Conservation (phyloP, 1,284 basidiomycete species). For the Fomitiporia mediterranea region DNA sequence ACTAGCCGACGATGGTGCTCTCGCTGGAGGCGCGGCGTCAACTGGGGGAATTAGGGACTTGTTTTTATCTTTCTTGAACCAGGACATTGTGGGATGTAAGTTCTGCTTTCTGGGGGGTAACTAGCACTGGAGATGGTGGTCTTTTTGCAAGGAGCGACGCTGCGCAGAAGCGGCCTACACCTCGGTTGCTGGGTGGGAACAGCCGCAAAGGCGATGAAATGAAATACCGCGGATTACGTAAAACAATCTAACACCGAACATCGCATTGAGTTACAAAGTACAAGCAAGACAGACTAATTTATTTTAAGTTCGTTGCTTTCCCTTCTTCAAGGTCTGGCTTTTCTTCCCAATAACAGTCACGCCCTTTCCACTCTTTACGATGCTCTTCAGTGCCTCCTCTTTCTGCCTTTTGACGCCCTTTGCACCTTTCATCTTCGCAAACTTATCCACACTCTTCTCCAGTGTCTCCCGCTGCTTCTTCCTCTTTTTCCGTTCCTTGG, state of each 20-base stretch:
- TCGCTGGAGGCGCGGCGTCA: slow-evolving; percentile 30
- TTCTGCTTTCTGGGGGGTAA: slow-evolving; percentile 14
- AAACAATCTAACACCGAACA: no score
- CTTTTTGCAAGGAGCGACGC: neutral
- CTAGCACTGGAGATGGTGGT: slow-evolving; percentile 6
- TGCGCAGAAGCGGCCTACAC: neutral
- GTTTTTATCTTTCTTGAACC: slow-evolving; percentile 67
- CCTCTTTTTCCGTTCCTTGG: slow-evolving; percentile 72
- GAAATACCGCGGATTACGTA: neutral
- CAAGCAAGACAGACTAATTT: neutral
- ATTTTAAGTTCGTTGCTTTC: neutral
- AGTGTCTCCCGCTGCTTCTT: slow-evolving; percentile 70
- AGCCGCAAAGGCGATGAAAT: neutral
- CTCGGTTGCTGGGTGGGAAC: no score
- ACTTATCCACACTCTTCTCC: slow-evolving; percentile 64
- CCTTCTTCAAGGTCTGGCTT: slow-evolving; percentile 36
- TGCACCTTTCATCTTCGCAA: slow-evolving; percentile 43
- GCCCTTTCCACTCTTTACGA: slow-evolving; percentile 83
- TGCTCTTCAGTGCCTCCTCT: slow-evolving; percentile 68
- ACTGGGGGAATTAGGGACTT: slow-evolving; percentile 69
- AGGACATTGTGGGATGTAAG: slow-evolving; percentile 51
- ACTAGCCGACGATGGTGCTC: slow-evolving; percentile 30
- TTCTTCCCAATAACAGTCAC: slow-evolving; percentile 84
- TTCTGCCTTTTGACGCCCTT: slow-evolving; percentile 70
- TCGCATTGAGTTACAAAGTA: no score